Percentiles rank a stretch among this genome's conserved stretches.
These are phyloP conservation scores for Paramarasmius palmivorus DNA, from an alignment of 1,284 basidiomycete species.

Conservation along the genomic window DNA sequence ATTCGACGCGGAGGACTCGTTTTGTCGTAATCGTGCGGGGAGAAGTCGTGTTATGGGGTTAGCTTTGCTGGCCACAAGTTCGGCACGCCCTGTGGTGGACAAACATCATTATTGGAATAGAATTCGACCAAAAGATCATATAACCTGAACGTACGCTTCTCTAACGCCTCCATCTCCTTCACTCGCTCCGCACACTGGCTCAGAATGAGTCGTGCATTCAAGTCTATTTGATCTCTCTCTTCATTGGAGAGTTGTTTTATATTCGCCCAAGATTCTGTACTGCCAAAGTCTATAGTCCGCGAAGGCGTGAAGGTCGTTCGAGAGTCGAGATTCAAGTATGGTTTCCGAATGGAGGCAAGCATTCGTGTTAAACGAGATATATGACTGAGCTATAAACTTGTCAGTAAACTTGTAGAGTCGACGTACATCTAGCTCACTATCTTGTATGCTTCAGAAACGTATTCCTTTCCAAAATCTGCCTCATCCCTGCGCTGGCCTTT, in stretches of 20 bases:
- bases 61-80: constrained; percentile 58
- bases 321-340: constrained; percentile 78
- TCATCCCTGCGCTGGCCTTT: constrained; percentile 29
- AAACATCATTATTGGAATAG: background rate
- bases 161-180: constrained; percentile 80
- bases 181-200: constrained; percentile 83
- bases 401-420: constrained; percentile 4
- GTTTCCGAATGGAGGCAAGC: constrained; percentile 68
- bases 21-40: constrained; percentile 63
- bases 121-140: constrained; percentile 15
- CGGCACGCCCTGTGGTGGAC: constrained; percentile 56
- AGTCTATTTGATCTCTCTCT: constrained; percentile 89
- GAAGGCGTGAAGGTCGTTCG: constrained; percentile 48
- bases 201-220: constrained; percentile 82
- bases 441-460: constrained; percentile 69
- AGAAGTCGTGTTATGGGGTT: constrained; percentile 67
- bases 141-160: constrained; percentile 86
- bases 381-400: constrained; percentile 59
- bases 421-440: constrained; percentile 51
- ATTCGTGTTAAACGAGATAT: constrained; percentile 70
- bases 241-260: constrained; percentile 78
- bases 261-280: constrained; percentile 60
- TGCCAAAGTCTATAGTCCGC: constrained; percentile 56
- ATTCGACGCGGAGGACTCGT: constrained; percentile 55
- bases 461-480: constrained; percentile 58